Conservation (phyloP, 164 flowering plant genomes). For the Hamamelis virginiana region DNA sequence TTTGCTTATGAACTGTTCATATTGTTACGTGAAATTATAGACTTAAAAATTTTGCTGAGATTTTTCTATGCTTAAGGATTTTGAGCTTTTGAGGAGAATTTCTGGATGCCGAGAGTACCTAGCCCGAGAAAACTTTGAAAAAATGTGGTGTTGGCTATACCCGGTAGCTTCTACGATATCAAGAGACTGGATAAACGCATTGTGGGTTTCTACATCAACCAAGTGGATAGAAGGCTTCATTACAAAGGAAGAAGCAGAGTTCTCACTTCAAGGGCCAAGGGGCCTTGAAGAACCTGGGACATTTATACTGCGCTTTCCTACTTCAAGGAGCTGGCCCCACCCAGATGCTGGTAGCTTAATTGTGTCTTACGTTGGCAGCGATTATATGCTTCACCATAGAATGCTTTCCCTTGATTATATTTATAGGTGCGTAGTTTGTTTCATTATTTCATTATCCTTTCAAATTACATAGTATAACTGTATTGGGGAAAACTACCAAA, state of each 20-base stretch:
- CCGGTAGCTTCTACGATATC: constrained; percentile 83
- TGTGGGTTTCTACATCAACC: constrained; percentile 68
- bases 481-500: too few relatives aligned
- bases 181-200: constrained; percentile 43
- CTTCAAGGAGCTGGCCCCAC: constrained; percentile 98
- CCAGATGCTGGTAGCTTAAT: constrained; percentile 96
- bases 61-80: constrained; percentile 51
- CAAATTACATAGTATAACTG: background rate
- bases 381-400: constrained; percentile 63
- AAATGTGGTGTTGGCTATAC: constrained; percentile 90
- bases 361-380: constrained; percentile 76
- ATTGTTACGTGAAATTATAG: background rate
- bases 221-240: constrained; percentile 91
- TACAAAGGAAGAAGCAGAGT: constrained; percentile 90
- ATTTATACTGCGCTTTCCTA: constrained; percentile 86
- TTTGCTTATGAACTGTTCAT: background rate
- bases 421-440: constrained; percentile 33
- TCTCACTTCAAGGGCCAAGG: constrained; percentile 60
- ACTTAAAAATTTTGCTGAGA: too few relatives aligned
- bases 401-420: constrained; percentile 56
- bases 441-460: background rate
- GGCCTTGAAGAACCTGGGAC: constrained; percentile 79
- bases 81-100: constrained; percentile 62
- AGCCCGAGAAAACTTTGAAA: constrained; percentile 71
- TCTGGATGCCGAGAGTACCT: constrained; percentile 63